These are phyloP conservation scores for Crithidia fasciculata DNA, from an alignment of 208 protist genomes.

Conservation along the genomic window DNA sequence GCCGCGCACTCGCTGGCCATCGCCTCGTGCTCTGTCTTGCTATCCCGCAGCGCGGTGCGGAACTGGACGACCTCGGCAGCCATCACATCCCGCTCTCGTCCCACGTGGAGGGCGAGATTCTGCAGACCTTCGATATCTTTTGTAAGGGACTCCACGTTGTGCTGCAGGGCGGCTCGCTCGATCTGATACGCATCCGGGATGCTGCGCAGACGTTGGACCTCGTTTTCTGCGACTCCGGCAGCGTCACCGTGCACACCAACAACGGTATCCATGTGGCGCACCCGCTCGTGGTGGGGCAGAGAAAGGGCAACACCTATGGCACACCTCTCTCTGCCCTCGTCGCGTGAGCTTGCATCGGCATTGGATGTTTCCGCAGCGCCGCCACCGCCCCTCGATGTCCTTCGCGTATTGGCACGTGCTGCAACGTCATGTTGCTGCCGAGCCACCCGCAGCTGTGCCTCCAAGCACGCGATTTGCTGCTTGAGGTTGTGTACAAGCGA, in stretches of 20 bases:
- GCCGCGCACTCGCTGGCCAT: slow-evolving; percentile 25
- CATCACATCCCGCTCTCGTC: slow-evolving; percentile 45
- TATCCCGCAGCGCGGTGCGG: slow-evolving; percentile 36
- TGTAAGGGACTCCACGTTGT: slow-evolving; percentile 52
- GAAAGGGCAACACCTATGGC: background rate
- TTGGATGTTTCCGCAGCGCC: background rate
- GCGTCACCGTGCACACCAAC: background rate
- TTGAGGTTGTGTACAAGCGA: slow-evolving; percentile 75
- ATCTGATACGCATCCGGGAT: slow-evolving; percentile 39
- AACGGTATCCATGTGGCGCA: slow-evolving; percentile 4
- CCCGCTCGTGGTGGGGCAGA: slow-evolving; percentile 8
- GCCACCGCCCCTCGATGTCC: background rate
- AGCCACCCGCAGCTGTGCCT: slow-evolving; percentile 51
- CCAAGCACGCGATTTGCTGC: slow-evolving; percentile 64
- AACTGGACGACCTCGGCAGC: slow-evolving; percentile 47
- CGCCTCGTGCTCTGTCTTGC: slow-evolving; percentile 23
- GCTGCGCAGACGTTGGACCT: slow-evolving; percentile 4
- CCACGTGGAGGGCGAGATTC: slow-evolving; percentile 34
- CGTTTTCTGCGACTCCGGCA: background rate
- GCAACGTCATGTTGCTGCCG: slow-evolving; percentile 31
- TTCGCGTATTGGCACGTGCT: background rate
- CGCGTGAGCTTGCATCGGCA: background rate
- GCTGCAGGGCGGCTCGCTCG: slow-evolving; percentile 47
- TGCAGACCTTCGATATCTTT: slow-evolving; percentile 47
- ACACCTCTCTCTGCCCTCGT: background rate